Base-by-base conservation (phyloP, 1,284 basidiomycete species). In the Puccinia polysora region DNA sequence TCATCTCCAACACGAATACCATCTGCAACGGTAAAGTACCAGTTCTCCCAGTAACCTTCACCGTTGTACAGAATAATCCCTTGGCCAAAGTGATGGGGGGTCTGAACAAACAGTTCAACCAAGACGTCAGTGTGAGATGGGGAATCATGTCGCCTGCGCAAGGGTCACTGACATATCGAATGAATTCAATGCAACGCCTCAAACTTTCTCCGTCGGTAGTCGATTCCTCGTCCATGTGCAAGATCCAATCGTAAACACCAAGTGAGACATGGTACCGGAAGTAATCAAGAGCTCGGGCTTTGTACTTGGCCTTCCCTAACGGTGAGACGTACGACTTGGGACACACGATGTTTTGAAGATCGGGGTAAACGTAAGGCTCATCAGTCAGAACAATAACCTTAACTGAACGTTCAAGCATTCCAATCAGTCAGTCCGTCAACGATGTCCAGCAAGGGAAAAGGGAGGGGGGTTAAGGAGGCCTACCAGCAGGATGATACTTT, bases 1-100 rank as follows among this genome's bases (percentile, higher is more conserved):
- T 81, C 81, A 75, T 81, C 81, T 67, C 81, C 81, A 53, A 81
- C 80, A 77, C 81, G 80, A 52, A 81, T 80, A 73, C 80, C 79
- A 74, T 81, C 80, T 25, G 81, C 81, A 7, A 81, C 80, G n/a
- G 80, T 80, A 67, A 81, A 81, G 77, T 80, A 80, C 81, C 81
- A 81, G 75, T 80, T 81, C 74, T 78, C 78, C 80, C 80, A 81
- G 75, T 80, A 81, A 15, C 80, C 79, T 77, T 80, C 79, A 36
- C 80, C 81, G 74, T 81, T 81, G 77, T 81, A 81, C 47, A 81
- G 76, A 64, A 81, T 81, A 73, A 81, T 81, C 52, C 81, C 81
- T 76, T 81, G 81, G 38, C 80, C 81, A 73, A 81, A 80, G 74
- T 81, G 80, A 43, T 80, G 80, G n/a, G 78, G 77, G 30, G 80